Percentiles rank a stretch among this genome's conserved stretches.
phyloP scores from a whole-genome alignment of 2,329 filamentous ascomycete species.

The Dichotomopilus funicola region DNA sequence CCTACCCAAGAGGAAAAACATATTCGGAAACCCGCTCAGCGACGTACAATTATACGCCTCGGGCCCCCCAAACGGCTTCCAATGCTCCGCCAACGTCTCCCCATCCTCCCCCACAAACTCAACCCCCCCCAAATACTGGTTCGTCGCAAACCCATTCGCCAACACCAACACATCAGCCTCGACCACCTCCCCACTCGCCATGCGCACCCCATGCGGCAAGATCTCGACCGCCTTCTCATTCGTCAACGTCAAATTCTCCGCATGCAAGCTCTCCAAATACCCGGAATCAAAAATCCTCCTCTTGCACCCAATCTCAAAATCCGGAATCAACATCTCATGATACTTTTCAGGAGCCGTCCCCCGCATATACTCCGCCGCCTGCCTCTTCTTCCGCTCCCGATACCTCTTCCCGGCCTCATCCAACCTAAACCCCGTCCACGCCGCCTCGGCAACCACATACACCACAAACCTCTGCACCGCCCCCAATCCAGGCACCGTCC shows the following conservation, averaged over 20 bases:
- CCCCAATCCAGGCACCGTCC: conserved; percentile 40
- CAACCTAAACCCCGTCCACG: conserved; percentile 33
- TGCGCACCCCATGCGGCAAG: conserved; percentile 35
- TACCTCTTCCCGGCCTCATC: conserved; percentile 31
- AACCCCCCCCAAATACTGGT: conserved; percentile 46
- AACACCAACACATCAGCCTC: conserved; percentile 55
- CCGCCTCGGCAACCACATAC: conserved; percentile 32
- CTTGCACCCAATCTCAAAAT: conserved; percentile 59
- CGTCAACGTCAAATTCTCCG: conserved; percentile 40
- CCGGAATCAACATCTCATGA: conserved; percentile 53
- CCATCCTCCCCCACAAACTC: conserved; percentile 46
- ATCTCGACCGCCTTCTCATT: conserved; percentile 44
- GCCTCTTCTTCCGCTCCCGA: conserved; percentile 32
- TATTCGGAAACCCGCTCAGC: conserved; percentile 57
- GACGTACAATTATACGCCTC: conserved; percentile 55
- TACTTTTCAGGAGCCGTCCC: conserved; percentile 50
- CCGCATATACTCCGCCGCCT: conserved; percentile 37
- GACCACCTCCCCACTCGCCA: conserved; percentile 31
- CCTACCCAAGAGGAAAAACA: conserved; percentile 53
- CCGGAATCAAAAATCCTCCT: conserved; percentile 53
- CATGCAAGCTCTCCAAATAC: conserved; percentile 48
- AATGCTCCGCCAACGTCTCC: conserved; percentile 46
- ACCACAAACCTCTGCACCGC: conserved; percentile 38
- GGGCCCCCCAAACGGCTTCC: conserved; percentile 52
- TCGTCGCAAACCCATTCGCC: conserved; percentile 55